Percentiles rank a stretch among this genome's conserved stretches.
These are phyloP conservation scores for Kazachstania sp. DNA, from an alignment of 1,139 yeast genomes.

Conservation along the genomic window DNA sequence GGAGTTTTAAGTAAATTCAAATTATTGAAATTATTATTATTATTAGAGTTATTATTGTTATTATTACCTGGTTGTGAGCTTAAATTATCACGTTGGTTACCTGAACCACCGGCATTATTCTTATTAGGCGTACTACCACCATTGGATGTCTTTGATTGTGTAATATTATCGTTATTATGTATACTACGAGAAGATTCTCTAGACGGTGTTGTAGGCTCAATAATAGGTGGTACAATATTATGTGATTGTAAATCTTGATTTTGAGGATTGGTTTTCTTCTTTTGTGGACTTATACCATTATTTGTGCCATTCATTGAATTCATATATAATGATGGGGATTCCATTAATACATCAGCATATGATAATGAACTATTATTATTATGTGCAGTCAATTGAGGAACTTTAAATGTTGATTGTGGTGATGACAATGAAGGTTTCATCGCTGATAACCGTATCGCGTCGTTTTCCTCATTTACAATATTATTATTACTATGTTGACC, in stretches of 20 bases:
- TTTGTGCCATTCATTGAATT: slow-evolving; percentile 5
- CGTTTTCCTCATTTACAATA: slow-evolving; percentile 11
- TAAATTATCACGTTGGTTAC: slow-evolving; percentile 3
- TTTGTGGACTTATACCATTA: slow-evolving; percentile 16
- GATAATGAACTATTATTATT: slow-evolving; percentile 5
- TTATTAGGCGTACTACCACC: background rate
- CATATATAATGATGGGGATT: slow-evolving; percentile 27
- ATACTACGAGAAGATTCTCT: slow-evolving; percentile 10
- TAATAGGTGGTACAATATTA: background rate
- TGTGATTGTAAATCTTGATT: slow-evolving; percentile 1
- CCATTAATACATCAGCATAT: slow-evolving; percentile 19
- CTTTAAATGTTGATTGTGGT: slow-evolving; percentile 29
- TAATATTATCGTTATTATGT: background rate
- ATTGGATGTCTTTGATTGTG: background rate
- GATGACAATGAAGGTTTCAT: slow-evolving; percentile 25
- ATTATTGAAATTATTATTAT: background rate
- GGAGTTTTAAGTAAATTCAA: slow-evolving; percentile 24
- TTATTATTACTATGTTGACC: too few species aligned
- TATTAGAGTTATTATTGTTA: background rate
- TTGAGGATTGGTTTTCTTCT: slow-evolving; percentile 7
- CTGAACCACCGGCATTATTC: slow-evolving; percentile 2
- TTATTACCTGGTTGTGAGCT: background rate
- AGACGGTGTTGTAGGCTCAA: slow-evolving; percentile 26
- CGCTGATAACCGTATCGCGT: slow-evolving; percentile 25
- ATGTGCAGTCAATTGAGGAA: slow-evolving; percentile 14